Percentiles rank a stretch among this genome's conserved stretches.
phyloP scores from a whole-genome alignment of 768 basidiomycete genomes.

The Kondoa subrosea region DNA sequence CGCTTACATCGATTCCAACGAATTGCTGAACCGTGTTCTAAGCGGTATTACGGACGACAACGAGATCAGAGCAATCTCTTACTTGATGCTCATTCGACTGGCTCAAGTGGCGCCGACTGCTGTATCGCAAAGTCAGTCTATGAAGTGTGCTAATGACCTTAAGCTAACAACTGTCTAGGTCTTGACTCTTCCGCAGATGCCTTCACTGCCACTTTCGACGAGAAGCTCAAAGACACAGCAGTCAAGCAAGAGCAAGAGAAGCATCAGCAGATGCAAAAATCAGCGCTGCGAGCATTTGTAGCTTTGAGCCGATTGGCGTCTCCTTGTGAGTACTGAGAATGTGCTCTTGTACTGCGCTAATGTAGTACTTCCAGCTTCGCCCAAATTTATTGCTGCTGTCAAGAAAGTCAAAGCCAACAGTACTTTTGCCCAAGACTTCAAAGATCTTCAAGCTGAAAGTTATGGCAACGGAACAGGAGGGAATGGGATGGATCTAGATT shows the following conservation, averaged over 20 bases:
- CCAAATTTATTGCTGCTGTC: not conserved
- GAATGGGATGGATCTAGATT: not conserved
- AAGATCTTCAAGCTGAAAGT: not conserved
- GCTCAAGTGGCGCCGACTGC: conserved; percentile 69
- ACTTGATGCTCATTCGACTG: conserved; percentile 86
- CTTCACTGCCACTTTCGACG: conserved; percentile 77
- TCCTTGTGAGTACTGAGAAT: not conserved
- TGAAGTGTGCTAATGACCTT: too few relatives aligned
- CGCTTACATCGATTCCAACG: conserved; percentile 65
- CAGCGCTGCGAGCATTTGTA: conserved; percentile 13
- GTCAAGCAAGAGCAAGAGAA: conserved; percentile 46
- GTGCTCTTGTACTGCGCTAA: not conserved
- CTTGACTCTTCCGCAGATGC: conserved; percentile 70
- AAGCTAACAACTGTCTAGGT: conserved; percentile 11
- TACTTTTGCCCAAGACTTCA: not conserved
- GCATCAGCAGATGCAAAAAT: conserved; percentile 18
- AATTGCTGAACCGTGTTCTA: conserved; percentile 64
- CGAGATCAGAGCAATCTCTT: conserved; percentile 90
- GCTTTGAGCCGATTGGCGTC: not conserved
- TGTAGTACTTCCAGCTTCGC: not conserved
- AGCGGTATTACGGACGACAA: conserved; percentile 74
- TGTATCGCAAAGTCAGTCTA: conserved; percentile 46
- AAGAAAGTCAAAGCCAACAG: not conserved
- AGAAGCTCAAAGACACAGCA: conserved; percentile 76
- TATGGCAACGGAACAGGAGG: not conserved